These are phyloP conservation scores for Coniochaeta sp. DNA, from an alignment of 2,329 filamentous ascomycete genomes.

Conservation along the genomic window DNA sequence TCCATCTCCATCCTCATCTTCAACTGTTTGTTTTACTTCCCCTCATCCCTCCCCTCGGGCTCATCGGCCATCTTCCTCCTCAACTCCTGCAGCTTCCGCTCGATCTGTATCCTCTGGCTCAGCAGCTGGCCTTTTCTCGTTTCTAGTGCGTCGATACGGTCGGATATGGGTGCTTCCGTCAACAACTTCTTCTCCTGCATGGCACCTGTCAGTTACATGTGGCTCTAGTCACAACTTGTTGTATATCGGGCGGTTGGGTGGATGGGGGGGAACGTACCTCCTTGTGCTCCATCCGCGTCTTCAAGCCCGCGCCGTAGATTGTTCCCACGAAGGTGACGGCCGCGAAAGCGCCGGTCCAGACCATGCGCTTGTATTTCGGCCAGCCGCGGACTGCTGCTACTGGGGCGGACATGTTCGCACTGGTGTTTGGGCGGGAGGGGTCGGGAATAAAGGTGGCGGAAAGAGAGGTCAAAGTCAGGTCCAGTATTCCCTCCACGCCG, in stretches of 20 bases:
- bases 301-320: constrained; percentile 25
- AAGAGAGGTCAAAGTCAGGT: not conserved
- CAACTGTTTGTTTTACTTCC: not conserved
- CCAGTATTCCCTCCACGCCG: constrained; percentile 1
- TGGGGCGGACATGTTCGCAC: not conserved
- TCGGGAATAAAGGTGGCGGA: not conserved
- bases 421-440: not conserved
- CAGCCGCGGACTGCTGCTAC: not conserved
- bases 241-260: not conserved
- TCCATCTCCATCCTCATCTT: too few relatives aligned
- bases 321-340: constrained; percentile 22
- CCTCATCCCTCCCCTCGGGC: constrained; percentile 1
- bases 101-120: constrained; percentile 17
- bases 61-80: constrained; percentile 17
- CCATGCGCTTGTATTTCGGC: constrained; percentile 13
- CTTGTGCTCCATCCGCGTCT: constrained; percentile 19
- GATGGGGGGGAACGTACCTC: constrained; percentile 9
- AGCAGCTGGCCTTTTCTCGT: constrained; percentile 16
- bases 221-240: not conserved
- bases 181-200: constrained; percentile 14
- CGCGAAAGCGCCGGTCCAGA: constrained; percentile 19
- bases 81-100: constrained; percentile 21
- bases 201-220: not conserved
- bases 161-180: constrained; percentile 16
- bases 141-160: constrained; percentile 23